These are phyloP conservation scores for Triticum urartu DNA, from an alignment of 176 grass and related monocot species.

Conservation along the genomic window DNA sequence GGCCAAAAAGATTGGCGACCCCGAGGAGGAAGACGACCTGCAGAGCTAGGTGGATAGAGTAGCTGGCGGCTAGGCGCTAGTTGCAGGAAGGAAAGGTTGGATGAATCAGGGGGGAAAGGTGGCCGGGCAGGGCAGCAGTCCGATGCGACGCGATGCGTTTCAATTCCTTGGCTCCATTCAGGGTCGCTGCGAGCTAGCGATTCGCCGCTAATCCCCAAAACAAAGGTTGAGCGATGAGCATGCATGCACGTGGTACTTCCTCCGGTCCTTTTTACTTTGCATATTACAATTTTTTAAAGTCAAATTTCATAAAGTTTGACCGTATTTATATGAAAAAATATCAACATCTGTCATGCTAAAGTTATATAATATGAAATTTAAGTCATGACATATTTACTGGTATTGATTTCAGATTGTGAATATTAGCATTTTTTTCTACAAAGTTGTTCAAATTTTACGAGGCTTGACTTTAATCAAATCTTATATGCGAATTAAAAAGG, in stretches of 20 bases:
- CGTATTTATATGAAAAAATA: too few relatives aligned
- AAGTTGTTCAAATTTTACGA: too few relatives aligned
- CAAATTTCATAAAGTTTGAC: too few relatives aligned
- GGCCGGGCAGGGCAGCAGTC: background rate
- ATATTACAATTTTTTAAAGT: too few relatives aligned
- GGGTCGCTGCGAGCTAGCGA: background rate
- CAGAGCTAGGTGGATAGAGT: slow-evolving; percentile 5
- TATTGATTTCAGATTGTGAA: too few relatives aligned
- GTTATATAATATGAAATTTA: too few relatives aligned
- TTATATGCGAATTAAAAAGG: too few relatives aligned
- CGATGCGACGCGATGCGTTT: slow-evolving; percentile 9
- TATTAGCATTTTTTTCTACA: too few relatives aligned
- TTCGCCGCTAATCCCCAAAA: slow-evolving; percentile 28
- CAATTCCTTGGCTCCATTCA: slow-evolving; percentile 38
- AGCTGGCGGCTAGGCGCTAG: background rate
- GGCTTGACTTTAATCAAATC: too few relatives aligned
- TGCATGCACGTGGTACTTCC: background rate
- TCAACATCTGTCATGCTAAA: too few relatives aligned
- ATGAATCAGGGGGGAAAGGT: slow-evolving; percentile 28
- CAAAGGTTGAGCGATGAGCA: background rate
- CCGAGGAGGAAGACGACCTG: slow-evolving; percentile 34
- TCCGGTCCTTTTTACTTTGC: too few relatives aligned
- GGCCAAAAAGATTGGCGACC: slow-evolving; percentile 27
- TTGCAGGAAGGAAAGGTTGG: slow-evolving; percentile 36
- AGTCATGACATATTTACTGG: too few relatives aligned